phyloP scores from a whole-genome alignment of 768 basidiomycete genomes.

The Gyrodon lividus region DNA sequence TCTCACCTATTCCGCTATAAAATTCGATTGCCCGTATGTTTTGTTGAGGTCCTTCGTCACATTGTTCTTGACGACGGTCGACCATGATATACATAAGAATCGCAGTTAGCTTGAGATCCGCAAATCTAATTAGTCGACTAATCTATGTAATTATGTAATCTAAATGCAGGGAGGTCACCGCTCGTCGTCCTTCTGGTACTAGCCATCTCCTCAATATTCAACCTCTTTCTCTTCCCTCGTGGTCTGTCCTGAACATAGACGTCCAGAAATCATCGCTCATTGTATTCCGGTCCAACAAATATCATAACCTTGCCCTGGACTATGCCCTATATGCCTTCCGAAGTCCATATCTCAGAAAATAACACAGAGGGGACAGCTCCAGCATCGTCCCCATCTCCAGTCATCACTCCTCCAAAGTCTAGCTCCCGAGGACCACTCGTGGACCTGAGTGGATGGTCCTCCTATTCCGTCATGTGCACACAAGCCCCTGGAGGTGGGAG shows the following conservation, averaged over 20 bases:
- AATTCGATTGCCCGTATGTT: constrained; percentile 51
- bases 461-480: constrained; percentile 10
- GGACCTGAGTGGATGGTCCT: constrained; percentile 16
- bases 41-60: constrained; percentile 4
- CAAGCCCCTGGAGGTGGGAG: constrained; percentile 17
- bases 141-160: constrained; percentile 5
- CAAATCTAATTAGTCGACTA: background rate
- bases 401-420: constrained; percentile 12
- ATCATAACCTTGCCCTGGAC: background rate
- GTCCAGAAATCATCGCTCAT: background rate
- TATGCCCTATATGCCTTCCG: constrained; percentile 7
- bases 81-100: background rate
- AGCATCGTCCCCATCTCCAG: constrained; percentile 6
- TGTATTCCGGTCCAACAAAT: background rate
- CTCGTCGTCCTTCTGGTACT: background rate
- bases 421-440: constrained; percentile 9
- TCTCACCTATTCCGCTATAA: constrained; percentile 76
- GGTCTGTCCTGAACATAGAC: background rate
- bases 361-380: constrained; percentile 1
- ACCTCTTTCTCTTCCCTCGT: background rate
- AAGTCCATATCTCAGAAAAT: constrained; percentile 5
- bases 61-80: background rate
- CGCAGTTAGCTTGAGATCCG: no score
- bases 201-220: background rate
- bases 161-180: background rate